Base-by-base conservation (phyloP, 495 filamentous ascomycete species). In the Talaromyces trachyspermus region DNA sequence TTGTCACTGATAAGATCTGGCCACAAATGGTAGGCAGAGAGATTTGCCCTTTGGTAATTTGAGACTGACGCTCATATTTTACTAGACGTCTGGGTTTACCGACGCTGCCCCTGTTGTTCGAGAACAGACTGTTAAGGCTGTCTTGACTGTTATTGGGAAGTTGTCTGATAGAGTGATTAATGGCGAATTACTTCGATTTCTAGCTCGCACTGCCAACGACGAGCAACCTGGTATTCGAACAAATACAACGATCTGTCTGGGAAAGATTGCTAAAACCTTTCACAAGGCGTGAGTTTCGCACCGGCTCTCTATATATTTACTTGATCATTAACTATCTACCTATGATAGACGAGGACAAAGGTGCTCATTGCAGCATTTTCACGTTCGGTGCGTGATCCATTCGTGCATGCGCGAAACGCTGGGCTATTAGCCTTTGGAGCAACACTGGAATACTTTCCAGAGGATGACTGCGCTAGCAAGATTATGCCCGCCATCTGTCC, bases 171-270 rank as follows among this genome's bases (percentile, higher is more conserved):
- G 92, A 26, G 87, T 84, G 18, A 79, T 96, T 55, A 97, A 98
- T 55, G 92, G 94, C 42, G 92, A 98, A 53, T 68, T 98, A 9
- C 67, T 98, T 25, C 86, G 84, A 59, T 85, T 95, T 59, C 72
- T 98, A 18, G 94, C 92, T 43, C 95, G 95, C 58, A 96, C 91
- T 5, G 86, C 92, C 29, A 97, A 97, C 54, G 92, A 98, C 52
- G 91, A 96, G 57, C 91, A 98, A 56, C 91, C 94, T 14, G 92
- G 92, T 5, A 98, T 98, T 44, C 79, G 92, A 49, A 98, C 92
- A 5, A 98, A 98, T 59, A 98, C 92, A 0, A 97, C 94, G 0
- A 97, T 98, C 23, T 97, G 92, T 58, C 66, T 98, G 8, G 92
- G 92, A 11, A 95, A 92, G 54, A 95, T 98, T 51, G 89, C 92